A percentile compares a stretch with the other conserved stretches of the same genome.
These are phyloP conservation scores for Adenanthera pavonina DNA, from an alignment of 306 rosid genomes.

Conservation along the genomic window DNA sequence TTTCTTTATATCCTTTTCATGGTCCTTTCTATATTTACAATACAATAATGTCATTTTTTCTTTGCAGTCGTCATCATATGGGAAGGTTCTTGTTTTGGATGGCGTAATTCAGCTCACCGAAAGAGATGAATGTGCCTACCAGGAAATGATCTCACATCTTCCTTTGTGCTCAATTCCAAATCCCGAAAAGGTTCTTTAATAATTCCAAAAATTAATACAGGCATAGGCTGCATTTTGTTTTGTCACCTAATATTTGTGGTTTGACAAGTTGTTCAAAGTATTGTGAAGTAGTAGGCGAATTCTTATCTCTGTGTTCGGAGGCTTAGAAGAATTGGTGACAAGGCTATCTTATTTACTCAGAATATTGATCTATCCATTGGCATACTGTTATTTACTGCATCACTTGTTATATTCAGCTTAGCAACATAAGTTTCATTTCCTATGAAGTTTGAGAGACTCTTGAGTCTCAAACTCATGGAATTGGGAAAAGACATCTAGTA, in stretches of 20 bases:
- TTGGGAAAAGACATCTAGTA: slow-evolving; percentile 9
- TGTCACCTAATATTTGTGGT: not conserved
- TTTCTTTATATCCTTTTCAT: not conserved
- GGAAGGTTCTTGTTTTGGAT: slow-evolving; percentile 95
- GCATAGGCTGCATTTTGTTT: slow-evolving; percentile 3
- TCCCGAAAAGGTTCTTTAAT: slow-evolving; percentile 77
- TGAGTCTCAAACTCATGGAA: not conserved
- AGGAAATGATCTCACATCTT: slow-evolving; percentile 97
- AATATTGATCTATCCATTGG: slow-evolving; percentile 6
- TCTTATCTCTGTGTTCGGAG: slow-evolving; percentile 11
- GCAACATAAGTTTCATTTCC: not conserved
- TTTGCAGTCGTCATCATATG: slow-evolving; percentile 87
- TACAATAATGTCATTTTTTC: slow-evolving; percentile 20
- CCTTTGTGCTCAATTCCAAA: slow-evolving; percentile 93
- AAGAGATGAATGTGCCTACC: slow-evolving; percentile 99
- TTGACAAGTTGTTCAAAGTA: not conserved
- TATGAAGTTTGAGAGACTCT: not conserved
- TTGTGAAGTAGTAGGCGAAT: slow-evolving; percentile 2
- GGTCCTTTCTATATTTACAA: slow-evolving; percentile 9
- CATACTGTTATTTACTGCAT: slow-evolving; percentile 1
- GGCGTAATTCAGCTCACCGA: slow-evolving; percentile 99
- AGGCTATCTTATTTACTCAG: not conserved
- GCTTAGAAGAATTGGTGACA: slow-evolving; percentile 13
- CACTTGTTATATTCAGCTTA: slow-evolving; percentile 17
- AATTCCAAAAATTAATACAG: slow-evolving; percentile 8